Evolutionary conservation across 2,329 filamentous ascomycete species (phyloP), one percentile per base, ranked within the genome.

Genomic region (Fusarium sp.): DNA sequence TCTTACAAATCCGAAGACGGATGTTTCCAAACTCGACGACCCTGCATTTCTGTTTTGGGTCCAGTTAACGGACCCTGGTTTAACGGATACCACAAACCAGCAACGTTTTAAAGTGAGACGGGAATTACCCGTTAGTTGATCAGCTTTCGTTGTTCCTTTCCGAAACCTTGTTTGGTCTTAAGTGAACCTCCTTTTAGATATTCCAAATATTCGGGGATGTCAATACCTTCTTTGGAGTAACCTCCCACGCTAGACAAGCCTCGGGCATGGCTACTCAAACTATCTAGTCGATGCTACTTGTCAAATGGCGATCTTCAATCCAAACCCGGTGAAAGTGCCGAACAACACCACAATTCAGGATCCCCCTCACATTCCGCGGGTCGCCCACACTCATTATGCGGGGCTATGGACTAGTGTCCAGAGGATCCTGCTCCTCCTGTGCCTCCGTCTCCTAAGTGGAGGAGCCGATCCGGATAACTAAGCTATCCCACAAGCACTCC

Each of bases 271-370:
- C 61, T 66, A 46, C 61, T 52, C 37, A 30, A 35, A 40, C 38
- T n/a, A 54, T 62, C 32, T 61, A 63, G 18, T 46, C 33, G 30
- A 26, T 37, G 40, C 58, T 35, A 30, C 56, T 26, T 26, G 42
- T 41, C 64, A 63, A 50, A 63, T 48, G 26, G 38, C 42, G 45
- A 44, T 56, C 38, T 68, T n/a, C 38, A 45, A 52, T 41, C 35
- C 57, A 37, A 62, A 64, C 44, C 64, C 64, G 64, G 49, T 57
- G n/a, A 44, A 67, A 67, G 57, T 67, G 64, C 64, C 64, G 64
- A 67, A 57, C 23, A 63, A 54, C 46, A 72, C 52, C 59, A 56
- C 40, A 30, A 58, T 60, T 50, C 49, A 63, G 57, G 46, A 65
- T 73, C 66, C 37, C 59, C 73, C 64, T 52, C 64, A 45, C 45